phyloP scores from a whole-genome alignment of 2,329 filamentous ascomycete genomes.

The Clarireedia monteithiana region DNA sequence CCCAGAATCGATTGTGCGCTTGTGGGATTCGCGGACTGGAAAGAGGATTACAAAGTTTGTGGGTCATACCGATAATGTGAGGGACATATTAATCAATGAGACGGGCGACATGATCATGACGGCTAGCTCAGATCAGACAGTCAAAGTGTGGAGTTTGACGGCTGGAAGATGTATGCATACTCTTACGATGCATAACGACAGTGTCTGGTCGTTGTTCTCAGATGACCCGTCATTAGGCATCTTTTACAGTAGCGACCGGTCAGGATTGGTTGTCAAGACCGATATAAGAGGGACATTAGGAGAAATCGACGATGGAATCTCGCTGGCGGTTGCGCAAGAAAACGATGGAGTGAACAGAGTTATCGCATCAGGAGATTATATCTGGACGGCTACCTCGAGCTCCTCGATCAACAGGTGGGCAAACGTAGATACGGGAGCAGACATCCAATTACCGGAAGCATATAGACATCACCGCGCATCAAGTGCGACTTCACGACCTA shows the following conservation, averaged over 20 bases:
- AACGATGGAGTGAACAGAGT: constrained; percentile 71
- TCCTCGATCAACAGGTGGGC: constrained; percentile 69
- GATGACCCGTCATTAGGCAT: constrained; percentile 76
- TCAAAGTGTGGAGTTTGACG: constrained; percentile 96
- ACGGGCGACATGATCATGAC: constrained; percentile 88
- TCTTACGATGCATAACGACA: constrained; percentile 97
- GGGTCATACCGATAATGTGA: constrained; percentile 90
- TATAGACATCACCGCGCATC: constrained; percentile 43
- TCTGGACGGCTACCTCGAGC: constrained; percentile 67
- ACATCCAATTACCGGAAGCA: constrained; percentile 55
- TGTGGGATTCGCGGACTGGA: constrained; percentile 86
- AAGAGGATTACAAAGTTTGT: constrained; percentile 94
- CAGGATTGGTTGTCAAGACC: constrained; percentile 91
- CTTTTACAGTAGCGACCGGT: constrained; percentile 92
- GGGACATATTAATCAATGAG: constrained; percentile 82
- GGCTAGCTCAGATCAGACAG: constrained; percentile 89
- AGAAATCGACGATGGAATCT: constrained; percentile 80
- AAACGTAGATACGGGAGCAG: constrained; percentile 71
- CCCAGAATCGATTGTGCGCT: constrained; percentile 82
- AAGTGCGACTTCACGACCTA: constrained; percentile 34
- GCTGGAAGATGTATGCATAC: constrained; percentile 96
- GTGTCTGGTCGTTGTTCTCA: constrained; percentile 92
- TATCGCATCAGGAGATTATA: constrained; percentile 44
- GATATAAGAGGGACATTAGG: constrained; percentile 68
- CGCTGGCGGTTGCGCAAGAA: constrained; percentile 85